phyloP scores from a whole-genome alignment of 306 rosid species.

The Pterocarpus macrocarpus region DNA sequence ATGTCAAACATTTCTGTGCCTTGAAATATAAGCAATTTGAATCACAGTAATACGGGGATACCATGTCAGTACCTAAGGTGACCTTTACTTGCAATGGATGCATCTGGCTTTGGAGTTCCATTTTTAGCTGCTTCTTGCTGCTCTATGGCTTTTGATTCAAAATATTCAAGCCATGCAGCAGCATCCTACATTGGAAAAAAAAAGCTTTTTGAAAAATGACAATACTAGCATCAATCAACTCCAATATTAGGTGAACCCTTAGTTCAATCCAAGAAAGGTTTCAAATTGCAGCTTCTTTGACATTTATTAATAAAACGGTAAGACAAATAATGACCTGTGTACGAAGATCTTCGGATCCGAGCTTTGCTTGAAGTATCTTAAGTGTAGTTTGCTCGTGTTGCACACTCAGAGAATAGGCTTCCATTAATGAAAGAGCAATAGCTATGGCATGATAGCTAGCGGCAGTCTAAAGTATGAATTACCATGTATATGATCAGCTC shows the following conservation, averaged over 20 bases:
- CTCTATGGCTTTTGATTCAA: slow-evolving; percentile 91
- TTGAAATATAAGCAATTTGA: slow-evolving; percentile 41
- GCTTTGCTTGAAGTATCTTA: slow-evolving; percentile 87
- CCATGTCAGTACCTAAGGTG: slow-evolving; percentile 99
- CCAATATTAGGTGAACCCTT: not conserved
- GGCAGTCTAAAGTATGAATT: slow-evolving; percentile 73
- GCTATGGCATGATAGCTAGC: slow-evolving; percentile 99
- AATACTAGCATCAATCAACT: not conserved
- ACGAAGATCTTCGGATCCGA: slow-evolving; percentile 93
- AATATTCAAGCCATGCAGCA: slow-evolving; percentile 97
- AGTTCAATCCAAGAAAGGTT: slow-evolving; percentile 1
- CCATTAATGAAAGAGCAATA: slow-evolving; percentile 97
- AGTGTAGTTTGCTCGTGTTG: slow-evolving; percentile 98
- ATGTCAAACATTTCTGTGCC: slow-evolving; percentile 50
- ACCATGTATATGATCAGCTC: not conserved
- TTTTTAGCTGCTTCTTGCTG: slow-evolving; percentile 96
- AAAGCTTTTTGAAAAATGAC: not conserved
- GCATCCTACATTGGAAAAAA: slow-evolving; percentile 74
- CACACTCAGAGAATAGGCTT: slow-evolving; percentile 93
- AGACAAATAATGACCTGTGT: slow-evolving; percentile 72
- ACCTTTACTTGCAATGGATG: slow-evolving; percentile 95
- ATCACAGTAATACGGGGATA: slow-evolving; percentile 68
- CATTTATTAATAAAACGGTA: slow-evolving; percentile 3
- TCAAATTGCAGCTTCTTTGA: slow-evolving; percentile 3
- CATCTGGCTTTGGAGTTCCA: slow-evolving; percentile 95